phyloP scores from a whole-genome alignment of 768 basidiomycete species.

The Imleria badia region DNA sequence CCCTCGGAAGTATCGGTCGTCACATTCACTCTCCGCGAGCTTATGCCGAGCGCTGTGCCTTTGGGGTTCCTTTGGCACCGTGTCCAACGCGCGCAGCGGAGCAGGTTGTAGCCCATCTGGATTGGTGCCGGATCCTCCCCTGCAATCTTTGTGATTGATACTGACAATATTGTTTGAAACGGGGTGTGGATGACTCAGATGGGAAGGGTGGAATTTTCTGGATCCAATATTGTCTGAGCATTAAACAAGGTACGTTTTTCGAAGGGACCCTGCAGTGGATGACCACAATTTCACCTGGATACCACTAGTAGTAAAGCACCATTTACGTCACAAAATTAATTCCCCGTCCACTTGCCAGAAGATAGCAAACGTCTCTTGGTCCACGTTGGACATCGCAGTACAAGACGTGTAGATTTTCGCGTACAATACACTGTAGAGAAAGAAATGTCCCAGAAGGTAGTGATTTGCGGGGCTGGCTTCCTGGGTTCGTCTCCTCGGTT shows the following conservation, averaged over 20 bases:
- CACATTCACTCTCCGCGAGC: slow-evolving; percentile 6
- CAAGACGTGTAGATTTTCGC: neutral
- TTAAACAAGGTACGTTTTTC: neutral
- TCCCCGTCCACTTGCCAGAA: neutral
- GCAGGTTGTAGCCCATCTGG: neutral
- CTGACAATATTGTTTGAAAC: no score
- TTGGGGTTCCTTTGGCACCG: neutral
- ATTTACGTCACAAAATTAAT: slow-evolving; percentile 10
- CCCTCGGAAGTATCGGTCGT: neutral
- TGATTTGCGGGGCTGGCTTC: slow-evolving; percentile 59
- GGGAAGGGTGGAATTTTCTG: no score
- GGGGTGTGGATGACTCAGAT: no score
- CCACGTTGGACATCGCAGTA: neutral
- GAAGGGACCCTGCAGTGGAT: neutral
- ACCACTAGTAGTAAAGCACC: neutral
- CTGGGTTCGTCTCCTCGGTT: slow-evolving; percentile 44
- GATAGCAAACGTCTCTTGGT: neutral
- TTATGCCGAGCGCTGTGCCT: neutral
- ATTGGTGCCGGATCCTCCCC: no score
- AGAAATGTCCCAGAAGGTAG: slow-evolving; percentile 38
- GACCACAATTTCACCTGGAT: neutral
- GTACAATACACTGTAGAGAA: neutral
- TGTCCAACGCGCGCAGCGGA: neutral
- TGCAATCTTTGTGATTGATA: no score
- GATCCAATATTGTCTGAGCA: neutral